Base-by-base conservation (phyloP, 1,284 basidiomycete species). In the Cutaneotrichosporon sp. region DNA sequence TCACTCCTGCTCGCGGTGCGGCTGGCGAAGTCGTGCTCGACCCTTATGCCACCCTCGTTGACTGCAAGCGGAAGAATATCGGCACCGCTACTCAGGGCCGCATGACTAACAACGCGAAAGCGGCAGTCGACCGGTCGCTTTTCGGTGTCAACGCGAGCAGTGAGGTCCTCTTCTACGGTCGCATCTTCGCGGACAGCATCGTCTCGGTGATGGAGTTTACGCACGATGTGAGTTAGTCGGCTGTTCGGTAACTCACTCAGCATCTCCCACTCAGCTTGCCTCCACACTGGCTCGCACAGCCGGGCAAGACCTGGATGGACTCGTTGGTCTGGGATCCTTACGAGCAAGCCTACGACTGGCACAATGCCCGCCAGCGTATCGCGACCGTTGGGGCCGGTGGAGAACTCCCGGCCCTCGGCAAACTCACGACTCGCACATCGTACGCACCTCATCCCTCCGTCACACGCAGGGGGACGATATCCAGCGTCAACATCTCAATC, bases 151-250 rank as follows among this genome's bases (percentile, higher is more conserved):
- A 16, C 13, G 31, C 30, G 11, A 65, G 63, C 36, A 49, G 53
- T 6, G 75, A 76, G 63, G 60, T 73, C 6, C 62, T 75, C 30
- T 76, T 72, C 61, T 74, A 64, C 61, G 75, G 70, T 5, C 68
- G 73, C 38, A 65, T 76, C 7, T 76, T 73, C 46, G 64, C 67
- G 1, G 63, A 64, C 32, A 73, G 69, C 50, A 63, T 76, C n/a
- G 34, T 63, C 4, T 38, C 31, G 10, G 65, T 72, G 56, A 26
- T 70, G 2, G 68, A 63, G 46, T 76, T 69, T 38, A 72, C 69
- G 4, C 56, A 34, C 2, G 56, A 65, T 26, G 74, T 74, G 56
- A 46, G 63, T 66, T 34, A 16, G 31, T 11, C 7, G n/a, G 38
- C 14, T 8, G 5, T 22, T 40, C 5, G 16, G 16, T 13, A 14